Base-by-base conservation (phyloP, 805 yeast species). In the Blastobotrys peoriensis region DNA sequence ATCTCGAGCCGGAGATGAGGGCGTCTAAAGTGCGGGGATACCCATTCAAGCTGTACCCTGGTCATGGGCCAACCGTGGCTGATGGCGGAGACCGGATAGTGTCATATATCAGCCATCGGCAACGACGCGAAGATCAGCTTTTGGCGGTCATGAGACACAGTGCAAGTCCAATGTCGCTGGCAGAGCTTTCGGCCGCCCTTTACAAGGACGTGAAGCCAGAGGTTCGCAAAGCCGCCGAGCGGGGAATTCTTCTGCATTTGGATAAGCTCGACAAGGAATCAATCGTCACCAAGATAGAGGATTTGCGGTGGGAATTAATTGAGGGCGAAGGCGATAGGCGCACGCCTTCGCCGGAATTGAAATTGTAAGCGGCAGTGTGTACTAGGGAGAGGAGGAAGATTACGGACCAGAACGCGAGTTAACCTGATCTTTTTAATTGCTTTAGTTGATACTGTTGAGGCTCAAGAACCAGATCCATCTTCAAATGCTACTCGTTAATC, bases 61-160 rank as follows among this genome's bases (percentile, higher is more conserved):
- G 67, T 9, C 70, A 65, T 36, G 70, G 70, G 17, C 62, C 59
- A 16, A 45, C 56, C 5, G 50, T 66, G 13, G 48, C 47, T 16
- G 60, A 63, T 28, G 66, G 65, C 17, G 50, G 51, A 8, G 54
- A 41, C 10, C 60, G 54, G 39, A 56, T 65, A 47, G 36, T 44
- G 10, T 57, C 53, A 46, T 64, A 65, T 50, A 57, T 65, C n/a
- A 43, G 36, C 22, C 70, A 65, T 45, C 60, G 70, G 5, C 49
- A 44, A 36, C 50, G 52, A 35, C 64, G 70, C 3, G 67, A 63
- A 42, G 45, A 54, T 15, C 60, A 63, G 53, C 52, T 65, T 5
- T 28, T 56, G 17, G 47, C 41, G 4, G 38, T 49, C 6, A 46
- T 65, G 27, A 18, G 28, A 33, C 44, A 33, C 2, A 20, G 35